These are phyloP conservation scores for Hibiscus trionum DNA, from an alignment of 345 rosid species.

Conservation along the genomic window DNA sequence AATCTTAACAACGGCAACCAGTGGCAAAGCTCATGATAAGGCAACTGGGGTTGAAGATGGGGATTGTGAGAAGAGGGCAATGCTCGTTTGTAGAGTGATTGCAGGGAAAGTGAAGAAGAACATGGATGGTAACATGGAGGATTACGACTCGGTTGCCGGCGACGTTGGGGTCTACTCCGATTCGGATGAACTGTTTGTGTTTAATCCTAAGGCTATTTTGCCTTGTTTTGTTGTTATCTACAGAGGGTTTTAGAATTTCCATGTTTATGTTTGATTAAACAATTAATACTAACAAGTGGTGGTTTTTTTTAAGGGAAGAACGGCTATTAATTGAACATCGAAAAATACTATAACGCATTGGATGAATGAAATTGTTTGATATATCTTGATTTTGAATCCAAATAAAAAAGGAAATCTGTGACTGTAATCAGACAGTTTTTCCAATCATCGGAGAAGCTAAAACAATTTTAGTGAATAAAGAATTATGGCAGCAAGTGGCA, in stretches of 20 bases:
- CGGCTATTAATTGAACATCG: too few species aligned
- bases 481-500: neutral
- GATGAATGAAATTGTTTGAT: neutral
- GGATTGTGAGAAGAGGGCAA: conserved; percentile 41
- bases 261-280: neutral
- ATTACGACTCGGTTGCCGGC: conserved; percentile 55
- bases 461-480: neutral
- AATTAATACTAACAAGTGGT: neutral
- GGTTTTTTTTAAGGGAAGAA: too few species aligned
- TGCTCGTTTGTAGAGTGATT: conserved; percentile 76
- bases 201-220: conserved; percentile 61
- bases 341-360: neutral
- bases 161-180: conserved; percentile 52
- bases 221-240: conserved; percentile 87
- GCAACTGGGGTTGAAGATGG: conserved; percentile 20
- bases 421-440: neutral
- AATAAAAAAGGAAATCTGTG: conserved; percentile 7
- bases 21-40: conserved; percentile 67
- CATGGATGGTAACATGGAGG: conserved; percentile 34
- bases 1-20: conserved; percentile 66
- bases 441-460: neutral
- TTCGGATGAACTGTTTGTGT: conserved; percentile 58
- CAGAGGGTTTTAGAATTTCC: conserved; percentile 27
- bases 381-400: neutral
- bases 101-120: conserved; percentile 70